Evolutionary conservation across 1,284 basidiomycete genomes (phyloP).

Genomic region (Ustilago crameri): DNA sequence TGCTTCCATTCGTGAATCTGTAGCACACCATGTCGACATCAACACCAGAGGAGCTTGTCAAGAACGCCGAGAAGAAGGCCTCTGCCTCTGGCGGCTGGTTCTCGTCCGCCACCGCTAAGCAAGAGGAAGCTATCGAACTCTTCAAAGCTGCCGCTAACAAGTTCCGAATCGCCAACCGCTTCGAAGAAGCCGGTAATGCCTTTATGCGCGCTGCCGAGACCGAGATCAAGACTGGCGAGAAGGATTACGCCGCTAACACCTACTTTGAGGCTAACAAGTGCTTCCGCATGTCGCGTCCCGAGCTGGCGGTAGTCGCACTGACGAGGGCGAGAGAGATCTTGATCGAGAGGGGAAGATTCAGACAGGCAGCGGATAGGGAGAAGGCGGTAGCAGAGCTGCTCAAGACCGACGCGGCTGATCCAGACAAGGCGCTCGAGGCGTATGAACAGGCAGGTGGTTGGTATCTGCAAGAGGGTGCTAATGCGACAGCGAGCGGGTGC

Average conservation of each 20-base stretch:
- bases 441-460: slow-evolving; percentile 94
- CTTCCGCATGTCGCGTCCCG: slow-evolving; percentile 63
- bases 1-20: neutral
- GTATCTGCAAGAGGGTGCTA: slow-evolving; percentile 96
- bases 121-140: slow-evolving; percentile 88
- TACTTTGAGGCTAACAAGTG: slow-evolving; percentile 67
- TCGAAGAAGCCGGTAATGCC: slow-evolving; percentile 85
- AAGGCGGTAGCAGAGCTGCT: slow-evolving; percentile 88
- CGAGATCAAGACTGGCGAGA: slow-evolving; percentile 63
- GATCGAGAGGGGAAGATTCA: slow-evolving; percentile 86
- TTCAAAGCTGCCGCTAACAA: slow-evolving; percentile 94
- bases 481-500: slow-evolving; percentile 93
- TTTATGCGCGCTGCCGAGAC: slow-evolving; percentile 65
- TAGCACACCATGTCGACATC: slow-evolving; percentile 61
- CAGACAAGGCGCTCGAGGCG: slow-evolving; percentile 85
- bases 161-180: slow-evolving; percentile 92
- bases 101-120: slow-evolving; percentile 55
- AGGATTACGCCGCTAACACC: slow-evolving; percentile 67
- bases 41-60: slow-evolving; percentile 72
- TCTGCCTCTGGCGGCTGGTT: slow-evolving; percentile 77
- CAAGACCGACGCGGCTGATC: slow-evolving; percentile 78
- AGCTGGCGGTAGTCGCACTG: slow-evolving; percentile 86
- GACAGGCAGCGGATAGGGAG: slow-evolving; percentile 96
- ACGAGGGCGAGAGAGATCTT: slow-evolving; percentile 85
- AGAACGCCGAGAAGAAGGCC: slow-evolving; percentile 92